phyloP scores from a whole-genome alignment of 257 asterid species.

The Plantago elongata region DNA sequence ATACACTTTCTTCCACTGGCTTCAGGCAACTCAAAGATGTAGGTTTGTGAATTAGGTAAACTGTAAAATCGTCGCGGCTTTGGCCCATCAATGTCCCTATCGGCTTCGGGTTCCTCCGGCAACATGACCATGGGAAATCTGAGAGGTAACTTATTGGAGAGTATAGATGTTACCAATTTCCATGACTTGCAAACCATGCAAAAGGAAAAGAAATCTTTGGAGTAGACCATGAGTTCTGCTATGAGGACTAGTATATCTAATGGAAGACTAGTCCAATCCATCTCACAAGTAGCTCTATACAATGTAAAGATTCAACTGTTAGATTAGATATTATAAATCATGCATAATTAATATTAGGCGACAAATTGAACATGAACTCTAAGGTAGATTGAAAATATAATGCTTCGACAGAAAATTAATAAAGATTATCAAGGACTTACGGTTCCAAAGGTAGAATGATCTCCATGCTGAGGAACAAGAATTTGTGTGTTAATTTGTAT shows the following conservation, averaged over 20 bases:
- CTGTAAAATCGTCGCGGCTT: background rate
- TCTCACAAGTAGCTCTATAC: too few relatives aligned
- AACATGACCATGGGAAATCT: constrained; percentile 1
- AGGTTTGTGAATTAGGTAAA: background rate
- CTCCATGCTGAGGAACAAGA: too few relatives aligned
- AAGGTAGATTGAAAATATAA: too few relatives aligned
- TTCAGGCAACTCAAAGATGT: background rate
- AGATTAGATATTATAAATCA: too few relatives aligned
- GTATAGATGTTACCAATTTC: background rate
- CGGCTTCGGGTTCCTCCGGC: background rate
- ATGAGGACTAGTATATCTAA: background rate
- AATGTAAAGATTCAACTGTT: too few relatives aligned
- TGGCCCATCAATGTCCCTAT: background rate
- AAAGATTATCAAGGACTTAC: too few relatives aligned
- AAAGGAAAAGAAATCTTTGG: background rate
- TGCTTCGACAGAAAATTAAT: too few relatives aligned
- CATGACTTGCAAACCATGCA: background rate
- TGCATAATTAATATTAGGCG: too few relatives aligned
- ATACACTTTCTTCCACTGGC: background rate
- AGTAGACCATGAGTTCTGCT: background rate
- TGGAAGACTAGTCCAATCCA: constrained; percentile 3
- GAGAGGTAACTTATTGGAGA: background rate
- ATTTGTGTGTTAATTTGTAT: too few relatives aligned
- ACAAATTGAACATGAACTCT: too few relatives aligned
- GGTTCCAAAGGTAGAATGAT: too few relatives aligned